These are phyloP conservation scores for Cynara cardunculus DNA, from an alignment of 129 eudicot genomes.

Conservation along the genomic window DNA sequence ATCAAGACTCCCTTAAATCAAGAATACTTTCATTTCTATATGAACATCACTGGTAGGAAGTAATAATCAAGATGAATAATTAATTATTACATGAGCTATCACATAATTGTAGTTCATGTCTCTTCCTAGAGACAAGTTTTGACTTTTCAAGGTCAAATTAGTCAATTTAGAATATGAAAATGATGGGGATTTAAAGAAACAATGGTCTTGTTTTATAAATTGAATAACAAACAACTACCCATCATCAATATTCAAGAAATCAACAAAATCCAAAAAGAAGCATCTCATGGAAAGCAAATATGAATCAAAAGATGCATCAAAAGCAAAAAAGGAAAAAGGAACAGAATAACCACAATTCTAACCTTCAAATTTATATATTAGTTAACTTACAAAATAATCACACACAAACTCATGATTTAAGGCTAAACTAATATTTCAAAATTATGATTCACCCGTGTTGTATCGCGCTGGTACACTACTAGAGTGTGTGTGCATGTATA, in stretches of 20 bases:
- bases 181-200: constrained; percentile 11
- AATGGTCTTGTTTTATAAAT: neutral
- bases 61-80: constrained; percentile 11
- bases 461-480: too few species aligned
- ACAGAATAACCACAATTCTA: too few species aligned
- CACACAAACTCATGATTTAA: too few species aligned
- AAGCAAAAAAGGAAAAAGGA: constrained; percentile 7
- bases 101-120: too few species aligned
- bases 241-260: constrained; percentile 22
- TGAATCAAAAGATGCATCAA: constrained; percentile 12
- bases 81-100: too few species aligned
- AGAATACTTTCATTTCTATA: constrained; percentile 19
- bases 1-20: constrained; percentile 14
- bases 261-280: constrained; percentile 14
- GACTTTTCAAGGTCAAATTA: constrained; percentile 20
- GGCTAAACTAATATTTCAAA: too few species aligned
- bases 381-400: too few species aligned
- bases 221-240: neutral
- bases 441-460: too few species aligned
- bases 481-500: too few species aligned
- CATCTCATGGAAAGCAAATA: neutral
- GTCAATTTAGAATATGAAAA: constrained; percentile 17
- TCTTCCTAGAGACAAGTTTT: constrained; percentile 28
- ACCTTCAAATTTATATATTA: too few species aligned
- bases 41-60: neutral